Evolutionary conservation across 352 stramenopile genomes (phyloP), one percentile per base, ranked within the genome.

Genomic region (Thalassiosira allenii): DNA sequence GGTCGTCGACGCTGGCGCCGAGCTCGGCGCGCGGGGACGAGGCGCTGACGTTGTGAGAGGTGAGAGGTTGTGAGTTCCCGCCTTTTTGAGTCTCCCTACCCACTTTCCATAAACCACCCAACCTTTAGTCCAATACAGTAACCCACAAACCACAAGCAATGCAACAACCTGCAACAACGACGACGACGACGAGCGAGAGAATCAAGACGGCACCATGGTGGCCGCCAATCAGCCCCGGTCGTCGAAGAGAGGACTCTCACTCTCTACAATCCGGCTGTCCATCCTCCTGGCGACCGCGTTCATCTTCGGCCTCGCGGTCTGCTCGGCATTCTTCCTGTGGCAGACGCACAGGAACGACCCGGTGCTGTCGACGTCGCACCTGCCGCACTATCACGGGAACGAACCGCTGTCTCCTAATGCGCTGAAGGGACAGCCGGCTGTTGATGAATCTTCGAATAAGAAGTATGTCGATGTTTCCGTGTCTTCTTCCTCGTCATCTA

Each of bases 261-360:
- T 53, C 1, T 72, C 40, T 23, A 52, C 32, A 17, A 33, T 66
- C 6, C 34, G 74, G 41, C 44, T 66, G 22, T 12, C 40, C 22
- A 56, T 83, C 23, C 22, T 76, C 3, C 17, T 83, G 11, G 27
- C 59, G 33, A 83, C 66, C n/a, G 51, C 75, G 3, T 83, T 83
- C 57, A 12, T 79, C 9, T 71, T 78, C 33, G 75, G 75, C 0
- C 8, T 78, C 2, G 75, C 59, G 0, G 33, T 83, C 17, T 70
- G 56, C 17, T 83, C 75, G 0, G 22, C 67, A 25, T 75, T 83
- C 17, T 83, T 79, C 57, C 37, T 83, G 25, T 83, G 75, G 75
- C 62, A 75, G 12, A 34, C 47, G 17, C 49, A 83, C 59, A 32
- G 43, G n/a, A 70, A 66, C 53, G 75, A 83, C 73, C 74, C 64